Base-by-base conservation (phyloP, 768 basidiomycete species). In the Tubosaeta sp. region DNA sequence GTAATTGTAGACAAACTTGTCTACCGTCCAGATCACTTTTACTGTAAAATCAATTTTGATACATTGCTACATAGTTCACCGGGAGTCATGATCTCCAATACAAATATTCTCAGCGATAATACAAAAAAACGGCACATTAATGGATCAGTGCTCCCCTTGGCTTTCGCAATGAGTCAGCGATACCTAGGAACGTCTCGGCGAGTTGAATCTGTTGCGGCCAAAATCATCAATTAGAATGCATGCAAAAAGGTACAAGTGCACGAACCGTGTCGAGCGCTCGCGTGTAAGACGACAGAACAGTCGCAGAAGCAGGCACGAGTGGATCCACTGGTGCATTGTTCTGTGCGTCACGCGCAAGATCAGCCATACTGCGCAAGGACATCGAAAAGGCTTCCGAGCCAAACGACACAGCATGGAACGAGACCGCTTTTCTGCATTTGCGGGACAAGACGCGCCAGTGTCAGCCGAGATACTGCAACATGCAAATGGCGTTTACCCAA, bases 351-450 rank as follows among this genome's bases (percentile, higher is more conserved):
- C 58, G 60, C 0, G 83, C 82, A n/a, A 83, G 72, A 5, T 74
- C 63, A 1, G 74, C 72, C 83, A 84, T 84, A n/a, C 74, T 67
- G 19, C 71, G 70, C 19, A 85, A 65, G 43, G 58, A 54, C 5
- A 10, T 39, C 38, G 55, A 59, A 7, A 22, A 22, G 3, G 22
- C 22, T 35, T 59, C 29, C 9, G 31, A 12, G 5, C 80, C 83
- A 35, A 84, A 84, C 0, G 78, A 74, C 16, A 84, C 77, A 0
- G 82, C 62, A 42, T 84, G 83, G 59, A 84, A 79, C 0, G 82
- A 82, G 1, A 82, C 66, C 0, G 81, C 66, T 66, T 79, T 79
- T 13, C 83, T 84, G 39, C 14, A 2, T 33, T 39, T 1, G 2
- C 19, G 19, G 35, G 22, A 39, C 14, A 46, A 22, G 4, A 3